Base-by-base conservation (phyloP, 2,329 filamentous ascomycete species). In the Coniochaeta sp. region DNA sequence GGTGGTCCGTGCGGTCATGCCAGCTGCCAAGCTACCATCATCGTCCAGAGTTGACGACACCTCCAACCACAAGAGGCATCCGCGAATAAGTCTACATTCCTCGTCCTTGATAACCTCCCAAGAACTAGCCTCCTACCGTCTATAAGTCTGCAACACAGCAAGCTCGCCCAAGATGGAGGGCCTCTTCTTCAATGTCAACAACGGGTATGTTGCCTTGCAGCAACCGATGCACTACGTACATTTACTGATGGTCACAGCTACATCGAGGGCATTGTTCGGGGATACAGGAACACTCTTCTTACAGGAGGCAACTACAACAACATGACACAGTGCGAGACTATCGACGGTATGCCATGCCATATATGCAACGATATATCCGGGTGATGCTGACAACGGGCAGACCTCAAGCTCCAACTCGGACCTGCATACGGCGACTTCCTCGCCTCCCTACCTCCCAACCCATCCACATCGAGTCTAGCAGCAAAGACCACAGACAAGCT, bases 401-500 rank as follows among this genome's bases (percentile, higher is more conserved):
- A 99, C 76, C 85, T 99, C 59, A 99, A 97, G 77, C 86, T 97
- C 53, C 94, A 99, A 73, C 90, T 99, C 38, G 91, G 89, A 52
- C 94, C 94, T 57, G 87, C 94, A 49, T 99, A 99, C 65, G 94
- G 95, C 72, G 94, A 99, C 73, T 96, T 96, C 72, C 89, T 99
- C 60, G 86, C 89, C 59, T 84, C 89, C 57, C 86, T 99, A 49
- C 91, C 94, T 53, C 94, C 94, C 28, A 97, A 97, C 71, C 92
- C 94, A 53, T 97, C 94, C 45, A 99, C 94, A 33, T 97, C 94
- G 57, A 86, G 87, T 59, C 89, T 99, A 61, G 94, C 94, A 55
- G 83, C 89, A 62, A 96, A 94, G 76, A 94, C 94, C 51, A 96
- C 94, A 63, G 94, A 99, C 68, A 99, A 99, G 77, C 85, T 99